Conservation (phyloP, 306 rosid genomes). For the Cyamopsis tetragonoloba region DNA sequence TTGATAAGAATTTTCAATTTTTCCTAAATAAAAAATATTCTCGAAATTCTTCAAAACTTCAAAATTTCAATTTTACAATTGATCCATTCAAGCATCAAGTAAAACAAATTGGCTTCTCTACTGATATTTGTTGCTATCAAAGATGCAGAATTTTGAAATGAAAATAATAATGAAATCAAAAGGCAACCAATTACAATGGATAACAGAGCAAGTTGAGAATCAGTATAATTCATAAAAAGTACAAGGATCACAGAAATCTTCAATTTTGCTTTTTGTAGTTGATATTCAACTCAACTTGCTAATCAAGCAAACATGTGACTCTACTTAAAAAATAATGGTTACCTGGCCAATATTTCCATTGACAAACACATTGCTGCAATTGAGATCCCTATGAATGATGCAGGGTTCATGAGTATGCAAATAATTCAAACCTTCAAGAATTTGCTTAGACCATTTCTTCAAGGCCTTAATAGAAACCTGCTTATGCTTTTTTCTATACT, state of each 20-base stretch:
- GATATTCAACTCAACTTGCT: background rate
- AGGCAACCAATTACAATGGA: no score
- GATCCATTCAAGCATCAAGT: no score
- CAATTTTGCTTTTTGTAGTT: background rate
- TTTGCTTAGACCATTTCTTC: conserved; percentile 89
- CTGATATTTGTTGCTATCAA: no score
- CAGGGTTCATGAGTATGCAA: conserved; percentile 83
- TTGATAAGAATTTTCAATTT: no score
- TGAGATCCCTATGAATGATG: conserved; percentile 93
- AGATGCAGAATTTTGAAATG: no score
- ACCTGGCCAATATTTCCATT: conserved; percentile 93
- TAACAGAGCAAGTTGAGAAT: no score
- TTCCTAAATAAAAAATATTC: no score
- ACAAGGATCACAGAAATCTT: background rate
- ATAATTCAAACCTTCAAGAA: conserved; percentile 69
- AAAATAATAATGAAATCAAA: no score
- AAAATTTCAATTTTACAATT: no score
- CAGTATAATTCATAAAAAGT: background rate
- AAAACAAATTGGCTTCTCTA: no score
- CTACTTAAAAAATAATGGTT: background rate
- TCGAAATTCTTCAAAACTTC: no score
- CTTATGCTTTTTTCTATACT: conserved; percentile 77
- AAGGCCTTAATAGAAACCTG: conserved; percentile 81
- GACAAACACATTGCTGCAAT: conserved; percentile 90
- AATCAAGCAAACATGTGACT: conserved; percentile 20